Conservation (phyloP, 176 grass and related monocot species). For the Zea luxurians region DNA sequence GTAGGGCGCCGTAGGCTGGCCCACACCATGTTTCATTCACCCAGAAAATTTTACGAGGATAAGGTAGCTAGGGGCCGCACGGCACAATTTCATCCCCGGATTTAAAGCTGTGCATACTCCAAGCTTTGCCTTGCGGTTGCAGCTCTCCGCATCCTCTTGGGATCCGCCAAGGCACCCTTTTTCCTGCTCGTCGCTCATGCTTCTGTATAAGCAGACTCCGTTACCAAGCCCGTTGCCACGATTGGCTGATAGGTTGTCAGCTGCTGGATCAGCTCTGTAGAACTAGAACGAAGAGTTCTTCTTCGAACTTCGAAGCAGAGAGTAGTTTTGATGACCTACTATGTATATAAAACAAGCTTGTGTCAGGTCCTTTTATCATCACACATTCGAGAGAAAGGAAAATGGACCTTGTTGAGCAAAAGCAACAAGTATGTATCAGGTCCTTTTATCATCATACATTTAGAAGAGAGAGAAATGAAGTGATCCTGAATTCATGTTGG, state of each 20-base stretch:
- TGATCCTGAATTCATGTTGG: background rate
- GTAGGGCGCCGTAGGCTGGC: background rate
- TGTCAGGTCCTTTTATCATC: background rate
- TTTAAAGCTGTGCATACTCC: constrained; percentile 9
- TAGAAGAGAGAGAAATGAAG: background rate
- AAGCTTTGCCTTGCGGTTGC: constrained; percentile 4
- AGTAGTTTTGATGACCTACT: background rate
- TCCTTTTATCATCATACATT: background rate
- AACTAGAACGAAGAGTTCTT: too few relatives aligned
- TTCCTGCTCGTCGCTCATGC: background rate
- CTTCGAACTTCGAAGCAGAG: background rate
- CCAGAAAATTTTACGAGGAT: background rate
- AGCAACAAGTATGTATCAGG: background rate
- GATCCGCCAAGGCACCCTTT: background rate
- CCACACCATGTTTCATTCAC: background rate
- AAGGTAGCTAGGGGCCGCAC: background rate
- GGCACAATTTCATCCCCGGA: background rate
- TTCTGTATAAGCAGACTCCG: constrained; percentile 6
- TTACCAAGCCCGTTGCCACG: background rate
- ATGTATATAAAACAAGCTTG: background rate
- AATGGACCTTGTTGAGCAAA: background rate
- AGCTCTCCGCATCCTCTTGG: constrained; percentile 7
- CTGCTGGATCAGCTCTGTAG: background rate
- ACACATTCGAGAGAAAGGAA: background rate
- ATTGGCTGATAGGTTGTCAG: background rate